A percentile compares a stretch with the other conserved stretches of the same genome.
These are phyloP conservation scores for Gelatoporia subvermispora DNA, from an alignment of 768 basidiomycete genomes.

Conservation along the genomic window DNA sequence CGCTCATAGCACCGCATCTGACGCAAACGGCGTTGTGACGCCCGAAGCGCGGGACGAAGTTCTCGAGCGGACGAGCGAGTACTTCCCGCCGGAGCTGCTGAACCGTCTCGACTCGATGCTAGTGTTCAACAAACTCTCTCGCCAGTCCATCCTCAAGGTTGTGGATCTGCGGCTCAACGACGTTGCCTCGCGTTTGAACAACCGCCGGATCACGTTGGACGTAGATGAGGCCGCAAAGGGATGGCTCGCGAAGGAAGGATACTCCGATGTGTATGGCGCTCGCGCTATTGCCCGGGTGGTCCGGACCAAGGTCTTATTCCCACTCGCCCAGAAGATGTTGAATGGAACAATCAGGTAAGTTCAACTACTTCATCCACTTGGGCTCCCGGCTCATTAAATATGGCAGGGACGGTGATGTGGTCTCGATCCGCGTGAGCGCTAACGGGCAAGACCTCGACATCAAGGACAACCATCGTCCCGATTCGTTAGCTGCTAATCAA, in stretches of 20 bases:
- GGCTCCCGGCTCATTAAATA: neutral
- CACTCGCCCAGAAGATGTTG: conserved; percentile 75
- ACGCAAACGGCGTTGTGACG: conserved; percentile 60
- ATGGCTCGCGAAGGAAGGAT: conserved; percentile 75
- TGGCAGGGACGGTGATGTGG: conserved; percentile 42
- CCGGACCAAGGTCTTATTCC: conserved; percentile 75
- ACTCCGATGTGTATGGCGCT: conserved; percentile 83
- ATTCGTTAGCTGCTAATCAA: conserved; percentile 16
- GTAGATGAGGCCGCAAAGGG: conserved; percentile 55
- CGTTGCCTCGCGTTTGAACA: conserved; percentile 58
- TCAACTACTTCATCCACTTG: neutral
- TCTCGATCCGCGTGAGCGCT: conserved; percentile 27
- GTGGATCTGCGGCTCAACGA: conserved; percentile 74
- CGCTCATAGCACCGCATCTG: conserved; percentile 58
- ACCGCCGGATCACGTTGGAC: conserved; percentile 65
- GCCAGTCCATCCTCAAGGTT: conserved; percentile 67
- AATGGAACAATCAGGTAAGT: conserved; percentile 71
- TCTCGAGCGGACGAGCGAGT: conserved; percentile 66
- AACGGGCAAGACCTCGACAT: conserved; percentile 32
- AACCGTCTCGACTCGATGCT: conserved; percentile 85
- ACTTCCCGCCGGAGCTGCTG: conserved; percentile 87
- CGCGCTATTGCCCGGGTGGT: conserved; percentile 86
- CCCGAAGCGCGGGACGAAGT: conserved; percentile 60
- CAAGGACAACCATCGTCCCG: conserved; percentile 31
- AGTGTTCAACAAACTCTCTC: conserved; percentile 88